Base-by-base conservation (phyloP, 768 basidiomycete genomes). In the Tricholoma saponaceum region DNA sequence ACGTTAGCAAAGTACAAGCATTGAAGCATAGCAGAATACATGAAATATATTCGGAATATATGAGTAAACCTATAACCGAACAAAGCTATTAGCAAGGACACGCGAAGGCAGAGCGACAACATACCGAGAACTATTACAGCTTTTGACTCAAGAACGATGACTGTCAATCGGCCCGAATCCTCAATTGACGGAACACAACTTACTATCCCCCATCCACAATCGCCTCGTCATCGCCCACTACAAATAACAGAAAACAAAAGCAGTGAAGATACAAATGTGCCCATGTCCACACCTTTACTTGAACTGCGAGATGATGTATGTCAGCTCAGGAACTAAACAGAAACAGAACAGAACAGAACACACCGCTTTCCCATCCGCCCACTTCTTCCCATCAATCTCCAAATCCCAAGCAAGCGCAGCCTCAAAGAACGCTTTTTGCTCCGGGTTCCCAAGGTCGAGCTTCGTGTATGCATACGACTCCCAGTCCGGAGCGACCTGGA, bases 361-460 rank as follows among this genome's bases (percentile, higher is more conserved):
- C 41, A 25, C 52, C 37, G 37, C 35, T 13, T 46, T 39, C 4
- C 52, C 52, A 16, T 53, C 53, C 14, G 30, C 39, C 53, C 53
- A 54, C 25, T 54, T 54, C 37, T 54, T 54, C 10, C 39, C 53
- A 12, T 53, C 52, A 10, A 53, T 39, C n/a, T 41, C 52, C 16
- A 53, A 23, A n/a, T 54, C 53, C 53, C 53, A 54, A 10, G 53
- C 53, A 43, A 54, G 53, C 22, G 53, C 39, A 26, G 80, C 89
- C 80, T 94, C 92, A 69, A 98, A 95, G 84, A 90, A 95, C 59
- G 79, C 79, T 80, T 95, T 95, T 66, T 98, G 88, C 16, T 76
- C 85, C 23, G 76, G 77, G 59, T 88, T 87, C 50, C 74, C 74
- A 51, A 94, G 72, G 71, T 97, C 89, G 65, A 98, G 76, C 74